Evolutionary conservation across 768 basidiomycete genomes (phyloP).

Genomic region (Phallus indusiatus): DNA sequence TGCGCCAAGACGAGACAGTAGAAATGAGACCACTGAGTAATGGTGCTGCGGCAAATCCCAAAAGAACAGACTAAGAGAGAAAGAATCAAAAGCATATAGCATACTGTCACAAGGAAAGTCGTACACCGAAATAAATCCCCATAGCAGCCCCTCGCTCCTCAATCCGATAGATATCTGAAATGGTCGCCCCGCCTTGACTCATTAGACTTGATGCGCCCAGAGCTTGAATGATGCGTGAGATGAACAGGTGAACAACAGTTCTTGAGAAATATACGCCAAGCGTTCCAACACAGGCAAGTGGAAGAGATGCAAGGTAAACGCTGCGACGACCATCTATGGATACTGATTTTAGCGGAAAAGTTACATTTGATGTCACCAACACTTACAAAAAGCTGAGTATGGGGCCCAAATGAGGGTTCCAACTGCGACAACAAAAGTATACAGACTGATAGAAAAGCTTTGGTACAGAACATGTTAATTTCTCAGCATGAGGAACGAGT

Average conservation of each 20-base stretch:
- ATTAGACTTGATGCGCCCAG: slow-evolving; percentile 40
- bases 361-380: not conserved
- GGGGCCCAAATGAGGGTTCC: slow-evolving; percentile 43
- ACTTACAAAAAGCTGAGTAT: slow-evolving; percentile 40
- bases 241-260: slow-evolving; percentile 39
- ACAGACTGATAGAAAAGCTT: slow-evolving; percentile 35
- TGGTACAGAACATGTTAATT: not conserved
- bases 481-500: not conserved
- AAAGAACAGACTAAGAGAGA: not conserved
- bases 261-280: slow-evolving; percentile 45
- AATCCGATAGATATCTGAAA: slow-evolving; percentile 21
- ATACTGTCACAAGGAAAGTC: not conserved
- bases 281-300: slow-evolving; percentile 48
- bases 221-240: slow-evolving; percentile 57
- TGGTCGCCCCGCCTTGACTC: slow-evolving; percentile 37
- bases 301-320: slow-evolving; percentile 50
- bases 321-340: slow-evolving; percentile 51
- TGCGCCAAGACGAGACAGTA: slow-evolving; percentile 3
- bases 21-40: slow-evolving; percentile 3
- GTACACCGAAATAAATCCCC: slow-evolving; percentile 41
- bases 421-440: slow-evolving; percentile 34
- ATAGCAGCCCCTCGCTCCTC: slow-evolving; percentile 27
- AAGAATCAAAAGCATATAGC: not conserved
- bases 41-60: slow-evolving; percentile 25
- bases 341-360: not conserved